These are phyloP conservation scores for Falciphora oryzae DNA, from an alignment of 2,329 filamentous ascomycete species.

Conservation along the genomic window DNA sequence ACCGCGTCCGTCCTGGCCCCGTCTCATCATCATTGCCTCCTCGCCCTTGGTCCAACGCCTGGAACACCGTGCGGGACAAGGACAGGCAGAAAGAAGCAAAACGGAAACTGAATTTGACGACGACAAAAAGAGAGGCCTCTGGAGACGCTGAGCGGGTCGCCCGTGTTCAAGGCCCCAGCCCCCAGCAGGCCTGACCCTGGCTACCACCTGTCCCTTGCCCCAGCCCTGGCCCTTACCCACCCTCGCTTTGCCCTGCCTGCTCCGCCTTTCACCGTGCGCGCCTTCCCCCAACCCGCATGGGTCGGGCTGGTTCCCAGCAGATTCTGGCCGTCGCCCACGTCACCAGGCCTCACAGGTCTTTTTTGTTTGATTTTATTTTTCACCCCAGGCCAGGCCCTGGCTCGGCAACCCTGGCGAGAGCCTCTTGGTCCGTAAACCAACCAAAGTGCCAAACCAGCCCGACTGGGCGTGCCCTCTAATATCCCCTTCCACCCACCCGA, in stretches of 20 bases:
- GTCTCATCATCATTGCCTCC: neutral
- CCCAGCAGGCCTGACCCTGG: neutral
- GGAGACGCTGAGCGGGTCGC: neutral
- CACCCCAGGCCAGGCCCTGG: neutral
- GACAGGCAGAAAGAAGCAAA: neutral
- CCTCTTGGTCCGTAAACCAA: neutral
- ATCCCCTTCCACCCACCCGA: neutral
- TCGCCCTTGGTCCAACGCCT: neutral
- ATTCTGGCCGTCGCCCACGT: neutral
- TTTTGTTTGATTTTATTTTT: slow-evolving; percentile 1
- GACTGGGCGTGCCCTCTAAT: neutral
- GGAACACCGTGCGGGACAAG: slow-evolving; percentile 1
- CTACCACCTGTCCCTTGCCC: no score
- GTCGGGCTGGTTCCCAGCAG: neutral
- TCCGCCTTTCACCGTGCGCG: neutral
- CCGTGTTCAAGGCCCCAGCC: neutral
- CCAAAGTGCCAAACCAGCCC: neutral
- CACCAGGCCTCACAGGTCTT: neutral
- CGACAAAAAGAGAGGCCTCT: neutral
- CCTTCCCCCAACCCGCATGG: neutral
- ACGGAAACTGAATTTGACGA: neutral
- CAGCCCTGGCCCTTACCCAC: neutral
- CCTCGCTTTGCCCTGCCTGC: neutral
- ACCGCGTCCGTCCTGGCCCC: neutral
- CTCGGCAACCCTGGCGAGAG: neutral